Base-by-base conservation (phyloP, 495 filamentous ascomycete species). In the Xylaria sp. region DNA sequence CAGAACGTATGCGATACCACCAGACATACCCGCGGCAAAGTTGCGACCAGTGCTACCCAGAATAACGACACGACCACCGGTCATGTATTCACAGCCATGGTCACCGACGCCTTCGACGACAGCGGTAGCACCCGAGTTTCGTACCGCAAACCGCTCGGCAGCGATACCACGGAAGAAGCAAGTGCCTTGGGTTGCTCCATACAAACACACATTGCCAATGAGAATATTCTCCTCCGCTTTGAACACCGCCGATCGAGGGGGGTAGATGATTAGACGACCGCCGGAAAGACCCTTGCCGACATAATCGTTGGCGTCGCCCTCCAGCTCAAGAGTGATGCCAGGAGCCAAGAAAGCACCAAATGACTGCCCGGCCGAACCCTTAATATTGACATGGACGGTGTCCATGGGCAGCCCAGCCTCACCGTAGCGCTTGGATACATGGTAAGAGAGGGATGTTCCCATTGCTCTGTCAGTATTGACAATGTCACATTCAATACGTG, bases 21-120 rank as follows among this genome's bases (percentile, higher is more conserved):
- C 96, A 76, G 95, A 98, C 96, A 99, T 99, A 85, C 96, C 96
- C 69, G 96, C 96, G 76, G 97, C 96, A 77, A 99, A 99, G 87
- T 99, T 99, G 72, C 96, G 96, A n/a, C 96, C 96, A 76, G 93
- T 97, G 76, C 91, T 89, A 69, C 96, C 96, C 57, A 99, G 87
- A 71, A 97, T 86, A 69, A 99, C 84, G 46, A 98, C 89, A 79
- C 97, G 93, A 77, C 96, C 96, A 77, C 96, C 96, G 70, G 96
- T 99, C 96, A 99, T 99, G 88, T 99, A 99, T 85, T 99, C 96
- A 79, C 95, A 98, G 59, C 95, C 94, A 79, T 99, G 96, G 80
- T 99, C 96, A 85, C 96, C 96, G 66, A 97, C 90, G 82, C 97
- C 96, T 83, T 99, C 96, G 73, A 98, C 95, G 73, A 99, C 93